A percentile compares a stretch with the other conserved stretches of the same genome.
These are phyloP conservation scores for Talaromyces sp. DNA, from an alignment of 2,329 filamentous ascomycete species.

Conservation along the genomic window DNA sequence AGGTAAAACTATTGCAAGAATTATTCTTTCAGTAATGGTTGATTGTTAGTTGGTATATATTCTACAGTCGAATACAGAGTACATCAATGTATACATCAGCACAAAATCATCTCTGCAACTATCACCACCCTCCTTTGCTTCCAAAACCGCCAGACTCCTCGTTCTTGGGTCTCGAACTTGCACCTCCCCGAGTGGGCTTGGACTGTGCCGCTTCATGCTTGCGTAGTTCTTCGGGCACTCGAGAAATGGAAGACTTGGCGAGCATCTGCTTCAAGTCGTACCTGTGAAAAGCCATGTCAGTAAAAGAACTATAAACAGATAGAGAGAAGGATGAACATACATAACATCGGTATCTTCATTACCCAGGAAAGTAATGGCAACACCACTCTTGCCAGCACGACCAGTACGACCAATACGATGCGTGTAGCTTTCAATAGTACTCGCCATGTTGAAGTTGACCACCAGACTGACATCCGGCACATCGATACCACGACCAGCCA, in stretches of 20 bases:
- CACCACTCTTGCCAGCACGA: conserved; percentile 93
- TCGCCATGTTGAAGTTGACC: conserved; percentile 98
- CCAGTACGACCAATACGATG: conserved; percentile 95
- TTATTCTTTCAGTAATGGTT: not conserved
- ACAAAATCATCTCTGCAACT: not conserved
- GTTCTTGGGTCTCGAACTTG: conserved; percentile 40
- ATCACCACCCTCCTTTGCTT: conserved; percentile 30
- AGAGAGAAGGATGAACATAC: conserved; percentile 42
- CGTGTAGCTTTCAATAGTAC: conserved; percentile 87
- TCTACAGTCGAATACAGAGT: not conserved
- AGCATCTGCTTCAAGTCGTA: conserved; percentile 95
- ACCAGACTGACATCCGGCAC: conserved; percentile 90
- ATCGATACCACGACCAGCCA: conserved; percentile 96
- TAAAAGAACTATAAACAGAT: not conserved
- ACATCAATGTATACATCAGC: too few relatives aligned
- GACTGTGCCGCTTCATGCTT: conserved; percentile 90
- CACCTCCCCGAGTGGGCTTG: conserved; percentile 53
- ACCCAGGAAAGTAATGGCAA: conserved; percentile 91
- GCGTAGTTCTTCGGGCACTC: conserved; percentile 84
- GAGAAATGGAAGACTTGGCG: conserved; percentile 78
- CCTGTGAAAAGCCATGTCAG: conserved; percentile 26
- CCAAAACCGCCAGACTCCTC: conserved; percentile 37
- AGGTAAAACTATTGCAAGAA: not conserved
- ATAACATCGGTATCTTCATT: conserved; percentile 84
- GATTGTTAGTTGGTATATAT: not conserved